Evolutionary conservation across 192 early-diverging fungal genomes (phyloP).

Genomic region (Podila verticillata): DNA sequence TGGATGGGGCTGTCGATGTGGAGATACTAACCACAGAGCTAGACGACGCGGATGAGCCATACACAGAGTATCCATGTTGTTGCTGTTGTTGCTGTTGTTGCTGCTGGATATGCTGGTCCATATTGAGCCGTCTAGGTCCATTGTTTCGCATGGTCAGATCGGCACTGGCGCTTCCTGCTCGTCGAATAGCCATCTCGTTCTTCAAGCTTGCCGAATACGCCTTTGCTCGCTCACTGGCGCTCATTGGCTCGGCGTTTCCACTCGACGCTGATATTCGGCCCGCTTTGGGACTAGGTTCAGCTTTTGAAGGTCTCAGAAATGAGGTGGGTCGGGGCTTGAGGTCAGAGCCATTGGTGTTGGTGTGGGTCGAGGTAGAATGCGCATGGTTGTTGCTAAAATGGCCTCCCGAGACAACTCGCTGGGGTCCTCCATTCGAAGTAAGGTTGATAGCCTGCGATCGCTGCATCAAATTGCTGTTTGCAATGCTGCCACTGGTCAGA

Average conservation of each 20-base stretch:
- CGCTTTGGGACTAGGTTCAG: conserved; percentile 22
- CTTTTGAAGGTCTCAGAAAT: conserved; percentile 12
- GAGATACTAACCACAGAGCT: background rate
- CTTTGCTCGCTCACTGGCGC: conserved; percentile 45
- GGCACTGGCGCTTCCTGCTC: conserved; percentile 3
- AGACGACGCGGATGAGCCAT: conserved; percentile 7
- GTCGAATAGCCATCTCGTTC: conserved; percentile 38
- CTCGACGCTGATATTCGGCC: conserved; percentile 19
- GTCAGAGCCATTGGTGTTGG: too few species aligned
- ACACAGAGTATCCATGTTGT: conserved; percentile 11
- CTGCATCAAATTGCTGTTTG: conserved; percentile 15
- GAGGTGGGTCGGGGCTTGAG: conserved; percentile 11
- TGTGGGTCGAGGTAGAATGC: too few species aligned
- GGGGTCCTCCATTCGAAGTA: conserved; percentile 35
- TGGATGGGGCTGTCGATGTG: conserved; percentile 28
- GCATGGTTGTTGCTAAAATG: conserved; percentile 1
- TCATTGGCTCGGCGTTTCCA: conserved; percentile 17
- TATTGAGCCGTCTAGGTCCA: conserved; percentile 7
- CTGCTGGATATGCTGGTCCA: conserved; percentile 2
- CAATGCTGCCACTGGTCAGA: conserved; percentile 17
- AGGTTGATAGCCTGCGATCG: conserved; percentile 37
- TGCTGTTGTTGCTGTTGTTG: background rate
- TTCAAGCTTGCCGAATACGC: conserved; percentile 40
- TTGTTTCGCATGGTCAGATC: conserved; percentile 6
- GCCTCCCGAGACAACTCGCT: conserved; percentile 22